Evolutionary conservation across 2,329 filamentous ascomycete species (phyloP).

Genomic region (Penicillium polonicum): DNA sequence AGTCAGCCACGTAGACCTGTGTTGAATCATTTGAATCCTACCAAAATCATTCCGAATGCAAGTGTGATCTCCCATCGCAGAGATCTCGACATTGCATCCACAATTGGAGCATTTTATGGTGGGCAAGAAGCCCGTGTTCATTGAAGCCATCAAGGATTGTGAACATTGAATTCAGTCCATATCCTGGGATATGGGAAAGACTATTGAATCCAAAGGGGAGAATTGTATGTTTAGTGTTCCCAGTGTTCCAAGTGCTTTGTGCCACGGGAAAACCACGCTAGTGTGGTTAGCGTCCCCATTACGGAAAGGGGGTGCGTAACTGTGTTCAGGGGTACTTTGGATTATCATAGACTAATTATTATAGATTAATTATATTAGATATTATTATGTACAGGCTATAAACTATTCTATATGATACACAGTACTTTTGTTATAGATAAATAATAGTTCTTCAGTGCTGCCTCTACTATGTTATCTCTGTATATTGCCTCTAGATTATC

Average conservation of each 20-base stretch:
- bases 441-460: no score
- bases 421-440: no score
- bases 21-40: conserved; percentile 25
- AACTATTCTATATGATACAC: background rate
- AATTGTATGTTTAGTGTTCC: background rate
- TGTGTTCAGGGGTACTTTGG: conserved; percentile 6
- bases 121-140: conserved; percentile 69
- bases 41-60: conserved; percentile 54
- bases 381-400: background rate
- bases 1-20: background rate
- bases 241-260: background rate
- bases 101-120: conserved; percentile 87
- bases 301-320: conserved; percentile 22
- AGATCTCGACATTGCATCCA: conserved; percentile 74
- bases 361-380: no score
- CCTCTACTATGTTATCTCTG: no score
- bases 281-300: conserved; percentile 22
- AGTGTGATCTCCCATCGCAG: conserved; percentile 80
- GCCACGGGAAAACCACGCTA: conserved; percentile 14
- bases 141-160: conserved; percentile 34
- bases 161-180: conserved; percentile 16
- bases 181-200: conserved; percentile 5
- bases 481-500: no score
- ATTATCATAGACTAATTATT: no score
- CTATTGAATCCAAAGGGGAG: conserved; percentile 2